Evolutionary conservation across 169 alveolate genomes (phyloP).

Genomic region (Cryptosporidium ubiquitum): DNA sequence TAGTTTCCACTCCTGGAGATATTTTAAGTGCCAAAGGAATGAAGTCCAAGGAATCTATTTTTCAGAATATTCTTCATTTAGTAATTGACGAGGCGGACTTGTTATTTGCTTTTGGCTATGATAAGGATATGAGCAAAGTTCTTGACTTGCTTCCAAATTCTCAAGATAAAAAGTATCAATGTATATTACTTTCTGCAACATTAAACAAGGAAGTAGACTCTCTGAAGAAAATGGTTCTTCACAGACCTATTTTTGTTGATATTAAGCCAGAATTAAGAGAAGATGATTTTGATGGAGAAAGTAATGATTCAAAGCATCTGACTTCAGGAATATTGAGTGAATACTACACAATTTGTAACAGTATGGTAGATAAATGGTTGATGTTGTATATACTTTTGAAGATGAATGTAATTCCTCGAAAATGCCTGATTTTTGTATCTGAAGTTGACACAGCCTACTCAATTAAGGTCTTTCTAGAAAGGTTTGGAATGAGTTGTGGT

Average conservation of each 20-base stretch:
- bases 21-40: constrained; percentile 5
- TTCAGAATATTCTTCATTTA: constrained; percentile 16
- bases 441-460: constrained; percentile 63
- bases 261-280: constrained; percentile 10
- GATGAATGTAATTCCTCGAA: constrained; percentile 62
- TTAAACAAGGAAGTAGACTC: constrained; percentile 35
- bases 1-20: constrained; percentile 58
- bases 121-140: constrained; percentile 38
- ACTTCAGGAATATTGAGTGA: constrained; percentile 8
- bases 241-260: constrained; percentile 40
- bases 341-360: constrained; percentile 35
- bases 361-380: constrained; percentile 39
- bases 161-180: constrained; percentile 59
- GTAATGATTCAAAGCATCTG: not conserved
- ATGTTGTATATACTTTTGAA: constrained; percentile 57
- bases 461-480: constrained; percentile 42
- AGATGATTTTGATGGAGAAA: not conserved
- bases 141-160: constrained; percentile 53
- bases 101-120: constrained; percentile 73
- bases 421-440: constrained; percentile 60
- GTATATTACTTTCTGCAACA: constrained; percentile 60
- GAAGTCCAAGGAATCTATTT: not conserved
- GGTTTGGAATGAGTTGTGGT: constrained; percentile 55
- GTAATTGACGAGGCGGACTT: constrained; percentile 67
- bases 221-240: constrained; percentile 27